Conservation (phyloP, 2,329 filamentous ascomycete genomes). For the Cryphonectria japonica region DNA sequence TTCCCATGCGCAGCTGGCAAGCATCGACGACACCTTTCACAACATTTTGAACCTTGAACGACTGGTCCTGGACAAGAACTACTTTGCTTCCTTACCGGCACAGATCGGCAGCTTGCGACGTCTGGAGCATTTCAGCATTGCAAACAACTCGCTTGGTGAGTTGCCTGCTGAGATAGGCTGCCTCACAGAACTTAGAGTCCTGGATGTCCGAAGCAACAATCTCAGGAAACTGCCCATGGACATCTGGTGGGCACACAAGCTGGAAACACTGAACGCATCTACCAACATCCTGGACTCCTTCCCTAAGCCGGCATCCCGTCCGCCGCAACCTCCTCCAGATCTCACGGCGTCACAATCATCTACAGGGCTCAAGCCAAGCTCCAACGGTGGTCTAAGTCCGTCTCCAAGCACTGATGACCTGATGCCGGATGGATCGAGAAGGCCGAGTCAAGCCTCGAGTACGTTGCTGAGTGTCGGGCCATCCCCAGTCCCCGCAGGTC, state of each 20-base stretch:
- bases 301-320: conserved; percentile 79
- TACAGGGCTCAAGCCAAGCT: conserved; percentile 42
- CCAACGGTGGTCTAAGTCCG: conserved; percentile 51
- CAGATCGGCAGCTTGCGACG: conserved; percentile 83
- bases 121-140: conserved; percentile 91
- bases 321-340: conserved; percentile 64
- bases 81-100: conserved; percentile 86
- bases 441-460: conserved; percentile 84
- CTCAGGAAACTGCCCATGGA: conserved; percentile 86
- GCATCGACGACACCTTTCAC: conserved; percentile 85
- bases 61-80: conserved; percentile 90
- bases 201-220: conserved; percentile 94
- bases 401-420: conserved; percentile 81
- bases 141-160: conserved; percentile 84
- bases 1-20: conserved; percentile 87
- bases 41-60: conserved; percentile 87
- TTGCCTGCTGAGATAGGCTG: conserved; percentile 88
- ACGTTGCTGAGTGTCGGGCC: conserved; percentile 76
- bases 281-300: conserved; percentile 92
- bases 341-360: conserved; percentile 35
- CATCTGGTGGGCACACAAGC: conserved; percentile 90
- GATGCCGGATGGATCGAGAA: conserved; percentile 58
- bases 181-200: conserved; percentile 77
- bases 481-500: conserved; percentile 64
- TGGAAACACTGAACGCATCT: conserved; percentile 92